Evolutionary conservation across 495 filamentous ascomycete genomes (phyloP), one percentile per base, ranked within the genome.

Genomic region (Hypoxylon subgilvum): DNA sequence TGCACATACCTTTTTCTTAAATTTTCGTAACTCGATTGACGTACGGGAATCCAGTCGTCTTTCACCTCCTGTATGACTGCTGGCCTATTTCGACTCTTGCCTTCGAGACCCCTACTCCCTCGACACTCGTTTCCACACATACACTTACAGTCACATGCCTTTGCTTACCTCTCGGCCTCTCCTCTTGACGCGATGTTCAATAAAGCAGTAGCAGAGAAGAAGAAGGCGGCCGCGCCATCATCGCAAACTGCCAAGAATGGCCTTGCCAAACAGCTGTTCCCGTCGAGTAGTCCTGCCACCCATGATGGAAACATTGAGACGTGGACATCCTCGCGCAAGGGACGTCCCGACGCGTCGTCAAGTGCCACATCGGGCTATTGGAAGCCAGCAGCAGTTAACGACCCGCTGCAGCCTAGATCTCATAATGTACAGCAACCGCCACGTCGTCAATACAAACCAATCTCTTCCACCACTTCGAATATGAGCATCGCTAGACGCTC

Each of bases 201-300:
- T 3, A 64, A 67, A 42, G 72, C 74, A 5, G 64, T 57, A 18
- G 64, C 56, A 18, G 66, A 77, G 17, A 68, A 50, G 4, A 70
- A 56, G 32, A 54, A 70, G 61, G 66, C 66, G 23, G 52, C 63
- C 28, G 45, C 60, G 27, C 38, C 71, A n/a, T 10, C 51, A 19
- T 21, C 68, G 18, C 39, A 36, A 8, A 17, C 45, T n/a, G 9
- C 41, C 18, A 73, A 64, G 39, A 12, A 57, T 19, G 58, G 64
- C 36, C 69, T 81, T 9, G 68, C 63, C 2, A 79, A 79, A 60
- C 73, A 76, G 43, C 61, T 79, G 6, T 81, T 81, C 41, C 74
- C 76, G 1, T 82, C 78, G 2, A 82, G 77, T 53, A 81, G 77
- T 43, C 76, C 76, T 39, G 47, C 69, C 31, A 52, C 70, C 6